Conservation (phyloP, 768 basidiomycete genomes). For the Pilatotrama ljubarskyi region DNA sequence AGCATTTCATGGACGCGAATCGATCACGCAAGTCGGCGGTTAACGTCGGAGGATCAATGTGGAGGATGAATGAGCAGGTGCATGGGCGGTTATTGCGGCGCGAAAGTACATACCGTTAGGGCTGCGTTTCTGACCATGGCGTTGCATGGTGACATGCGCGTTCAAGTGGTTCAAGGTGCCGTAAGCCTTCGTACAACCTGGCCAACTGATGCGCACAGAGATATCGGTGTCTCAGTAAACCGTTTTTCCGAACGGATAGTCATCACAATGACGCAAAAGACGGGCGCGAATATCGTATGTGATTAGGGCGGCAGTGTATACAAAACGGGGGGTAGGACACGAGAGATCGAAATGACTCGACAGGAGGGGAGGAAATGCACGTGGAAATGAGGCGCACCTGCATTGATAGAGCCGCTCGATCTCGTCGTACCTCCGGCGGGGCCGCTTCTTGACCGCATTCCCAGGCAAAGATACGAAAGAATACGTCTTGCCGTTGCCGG, state of each 20-base stretch:
- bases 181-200: constrained; percentile 72
- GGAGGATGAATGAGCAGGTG: constrained; percentile 18
- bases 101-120: constrained; percentile 71
- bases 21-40: neutral
- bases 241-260: neutral
- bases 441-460: constrained; percentile 79
- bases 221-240: constrained; percentile 5
- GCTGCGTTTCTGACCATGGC: constrained; percentile 87
- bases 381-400: constrained; percentile 47
- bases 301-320: constrained; percentile 3
- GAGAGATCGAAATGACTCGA: neutral
- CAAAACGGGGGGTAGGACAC: neutral
- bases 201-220: constrained; percentile 26
- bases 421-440: constrained; percentile 88
- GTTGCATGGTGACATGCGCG: constrained; percentile 98
- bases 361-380: neutral
- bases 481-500: constrained; percentile 61
- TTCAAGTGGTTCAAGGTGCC: constrained; percentile 97
- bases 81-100: constrained; percentile 3
- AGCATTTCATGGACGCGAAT: neutral
- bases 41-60: neutral
- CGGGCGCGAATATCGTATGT: constrained; percentile 22
- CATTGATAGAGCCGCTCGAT: constrained; percentile 93
- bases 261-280: neutral
- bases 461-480: constrained; percentile 82